A percentile compares a stretch with the other conserved stretches of the same genome.
Conservation (phyloP, 2,329 filamentous ascomycete genomes). For the Aspergillus viridinutans region DNA sequence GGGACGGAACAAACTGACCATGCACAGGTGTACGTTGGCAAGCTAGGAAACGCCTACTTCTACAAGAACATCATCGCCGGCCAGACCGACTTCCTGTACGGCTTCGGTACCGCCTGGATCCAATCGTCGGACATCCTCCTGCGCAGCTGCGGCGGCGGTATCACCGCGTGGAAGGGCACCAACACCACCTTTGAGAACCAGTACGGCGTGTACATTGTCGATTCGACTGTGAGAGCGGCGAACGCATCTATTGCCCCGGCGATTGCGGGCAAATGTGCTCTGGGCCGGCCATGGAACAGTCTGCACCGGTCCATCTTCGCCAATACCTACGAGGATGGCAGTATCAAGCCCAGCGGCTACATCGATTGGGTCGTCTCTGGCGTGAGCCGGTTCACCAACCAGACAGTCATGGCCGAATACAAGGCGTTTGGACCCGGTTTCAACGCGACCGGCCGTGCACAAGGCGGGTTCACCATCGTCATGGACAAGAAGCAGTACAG, state of each 20-base stretch:
- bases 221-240: conserved; percentile 51
- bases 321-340: conserved; percentile 52
- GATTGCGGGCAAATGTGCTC: conserved; percentile 48
- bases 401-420: conserved; percentile 57
- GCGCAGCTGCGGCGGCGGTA: conserved; percentile 60
- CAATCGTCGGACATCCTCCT: conserved; percentile 52
- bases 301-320: conserved; percentile 56
- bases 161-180: conserved; percentile 65
- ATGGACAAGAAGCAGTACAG: conserved; percentile 38
- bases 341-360: conserved; percentile 52
- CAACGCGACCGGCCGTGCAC: conserved; percentile 45
- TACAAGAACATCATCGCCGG: conserved; percentile 58
- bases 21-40: conserved; percentile 56
- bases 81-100: conserved; percentile 66
- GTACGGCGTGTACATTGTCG: conserved; percentile 62
- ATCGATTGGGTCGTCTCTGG: conserved; percentile 47
- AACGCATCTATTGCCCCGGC: conserved; percentile 44
- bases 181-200: conserved; percentile 65
- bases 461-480: conserved; percentile 44
- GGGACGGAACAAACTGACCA: not conserved
- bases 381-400: conserved; percentile 38
- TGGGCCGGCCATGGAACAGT: conserved; percentile 62
- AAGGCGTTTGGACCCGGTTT: conserved; percentile 51
- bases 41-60: conserved; percentile 64
- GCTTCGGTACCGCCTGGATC: conserved; percentile 63